These are phyloP conservation scores for Paxillus rubicundulus DNA, from an alignment of 768 basidiomycete species.

Conservation along the genomic window DNA sequence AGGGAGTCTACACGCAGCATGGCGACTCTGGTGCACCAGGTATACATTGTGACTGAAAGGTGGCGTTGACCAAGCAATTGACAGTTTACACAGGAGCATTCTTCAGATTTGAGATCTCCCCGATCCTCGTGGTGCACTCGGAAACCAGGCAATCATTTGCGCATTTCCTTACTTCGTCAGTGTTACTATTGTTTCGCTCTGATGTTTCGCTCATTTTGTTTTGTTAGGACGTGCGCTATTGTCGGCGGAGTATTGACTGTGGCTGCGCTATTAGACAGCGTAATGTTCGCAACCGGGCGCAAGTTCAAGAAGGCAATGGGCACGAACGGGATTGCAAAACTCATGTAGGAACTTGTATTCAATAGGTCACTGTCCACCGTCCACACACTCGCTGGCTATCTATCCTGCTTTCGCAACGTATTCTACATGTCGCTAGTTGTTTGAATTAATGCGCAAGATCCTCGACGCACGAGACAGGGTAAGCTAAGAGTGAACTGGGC, in stretches of 20 bases:
- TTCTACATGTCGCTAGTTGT: neutral
- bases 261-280: constrained; percentile 82
- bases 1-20: constrained; percentile 73
- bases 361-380: constrained; percentile 6
- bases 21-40: constrained; percentile 72
- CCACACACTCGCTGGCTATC: constrained; percentile 16
- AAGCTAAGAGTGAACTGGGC: constrained; percentile 20
- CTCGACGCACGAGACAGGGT: neutral
- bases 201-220: neutral
- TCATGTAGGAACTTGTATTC: constrained; percentile 26
- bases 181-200: constrained; percentile 12
- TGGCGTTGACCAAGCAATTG: neutral
- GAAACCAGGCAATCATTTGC: constrained; percentile 95
- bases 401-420: constrained; percentile 1
- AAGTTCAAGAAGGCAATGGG: constrained; percentile 61
- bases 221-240: constrained; percentile 86
- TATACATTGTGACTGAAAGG: constrained; percentile 11
- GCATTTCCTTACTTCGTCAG: constrained; percentile 96
- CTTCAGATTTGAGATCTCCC: constrained; percentile 96
- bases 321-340: constrained; percentile 28
- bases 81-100: constrained; percentile 56
- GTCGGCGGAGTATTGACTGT: constrained; percentile 97
- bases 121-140: constrained; percentile 88
- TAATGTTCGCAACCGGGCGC: constrained; percentile 80
- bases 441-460: too few species aligned